Evolutionary conservation across 2,329 filamentous ascomycete genomes (phyloP).

Genomic region (Monilinia polystroma): DNA sequence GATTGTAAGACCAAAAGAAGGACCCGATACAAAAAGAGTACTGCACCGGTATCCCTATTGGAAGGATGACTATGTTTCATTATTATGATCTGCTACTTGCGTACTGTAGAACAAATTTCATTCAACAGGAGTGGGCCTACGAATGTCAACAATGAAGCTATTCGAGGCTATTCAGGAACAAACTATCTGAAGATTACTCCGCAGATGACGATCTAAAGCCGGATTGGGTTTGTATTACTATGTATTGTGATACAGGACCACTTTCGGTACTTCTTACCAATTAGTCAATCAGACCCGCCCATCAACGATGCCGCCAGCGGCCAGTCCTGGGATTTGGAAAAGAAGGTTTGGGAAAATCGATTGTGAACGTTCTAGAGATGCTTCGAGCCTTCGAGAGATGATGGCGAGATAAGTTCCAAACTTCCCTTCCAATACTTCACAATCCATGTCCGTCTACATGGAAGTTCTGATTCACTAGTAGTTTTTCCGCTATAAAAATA

Average conservation of each 20-base stretch:
- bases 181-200: slow-evolving; percentile 19
- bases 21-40: slow-evolving; percentile 3
- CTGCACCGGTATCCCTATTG: not conserved
- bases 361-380: slow-evolving; percentile 15
- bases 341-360: slow-evolving; percentile 13
- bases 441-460: slow-evolving; percentile 11
- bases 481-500: not conserved
- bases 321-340: not conserved
- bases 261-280: slow-evolving; percentile 22
- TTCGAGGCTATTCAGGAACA: slow-evolving; percentile 14
- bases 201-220: slow-evolving; percentile 16
- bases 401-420: slow-evolving; percentile 7
- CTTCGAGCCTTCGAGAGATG: not conserved
- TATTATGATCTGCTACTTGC: slow-evolving; percentile 19
- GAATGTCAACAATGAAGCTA: slow-evolving; percentile 15
- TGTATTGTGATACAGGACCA: not conserved
- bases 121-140: not conserved
- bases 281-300: slow-evolving; percentile 10
- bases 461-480: slow-evolving; percentile 14
- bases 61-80: slow-evolving; percentile 15
- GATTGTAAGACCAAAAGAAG: slow-evolving; percentile 7
- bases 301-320: slow-evolving; percentile 2
- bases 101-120: not conserved
- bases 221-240: slow-evolving; percentile 7
- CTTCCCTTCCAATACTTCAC: slow-evolving; percentile 1